Conservation (phyloP, 768 basidiomycete genomes). For the Coprinopsis strossmayeri region DNA sequence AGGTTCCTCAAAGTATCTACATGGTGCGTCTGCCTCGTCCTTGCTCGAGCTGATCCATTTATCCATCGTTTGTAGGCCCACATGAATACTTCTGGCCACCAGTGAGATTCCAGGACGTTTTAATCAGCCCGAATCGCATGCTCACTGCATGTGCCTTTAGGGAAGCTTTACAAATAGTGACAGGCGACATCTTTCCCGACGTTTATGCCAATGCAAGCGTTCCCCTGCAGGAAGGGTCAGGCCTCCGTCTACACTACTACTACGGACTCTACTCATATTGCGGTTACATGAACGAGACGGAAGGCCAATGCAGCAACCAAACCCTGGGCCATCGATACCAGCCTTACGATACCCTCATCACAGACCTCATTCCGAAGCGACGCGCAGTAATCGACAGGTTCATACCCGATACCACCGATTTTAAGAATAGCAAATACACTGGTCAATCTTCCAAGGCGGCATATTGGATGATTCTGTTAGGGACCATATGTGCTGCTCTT, state of each 20-base stretch:
- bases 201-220: slow-evolving; percentile 66
- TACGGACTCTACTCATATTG: slow-evolving; percentile 83
- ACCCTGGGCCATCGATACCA: slow-evolving; percentile 53
- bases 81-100: slow-evolving; percentile 66
- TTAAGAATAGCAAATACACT: slow-evolving; percentile 55
- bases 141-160: too few relatives aligned
- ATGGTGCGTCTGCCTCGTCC: too few relatives aligned
- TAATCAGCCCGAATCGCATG: too few relatives aligned
- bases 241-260: slow-evolving; percentile 64
- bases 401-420: slow-evolving; percentile 37
- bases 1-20: slow-evolving; percentile 61
- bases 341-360: slow-evolving; percentile 57
- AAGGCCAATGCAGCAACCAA: slow-evolving; percentile 59
- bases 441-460: slow-evolving; percentile 61
- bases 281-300: slow-evolving; percentile 54
- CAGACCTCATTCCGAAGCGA: slow-evolving; percentile 66
- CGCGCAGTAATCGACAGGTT: slow-evolving; percentile 51
- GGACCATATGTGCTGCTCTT: slow-evolving; percentile 58
- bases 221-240: slow-evolving; percentile 48
- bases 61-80: slow-evolving; percentile 58
- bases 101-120: slow-evolving; percentile 43
- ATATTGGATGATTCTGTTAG: slow-evolving; percentile 70
- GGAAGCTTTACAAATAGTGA: slow-evolving; percentile 15
- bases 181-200: slow-evolving; percentile 50
- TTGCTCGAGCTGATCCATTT: too few relatives aligned